Conservation (phyloP, 2,329 filamentous ascomycete genomes). For the Pleurostoma richardsiae region DNA sequence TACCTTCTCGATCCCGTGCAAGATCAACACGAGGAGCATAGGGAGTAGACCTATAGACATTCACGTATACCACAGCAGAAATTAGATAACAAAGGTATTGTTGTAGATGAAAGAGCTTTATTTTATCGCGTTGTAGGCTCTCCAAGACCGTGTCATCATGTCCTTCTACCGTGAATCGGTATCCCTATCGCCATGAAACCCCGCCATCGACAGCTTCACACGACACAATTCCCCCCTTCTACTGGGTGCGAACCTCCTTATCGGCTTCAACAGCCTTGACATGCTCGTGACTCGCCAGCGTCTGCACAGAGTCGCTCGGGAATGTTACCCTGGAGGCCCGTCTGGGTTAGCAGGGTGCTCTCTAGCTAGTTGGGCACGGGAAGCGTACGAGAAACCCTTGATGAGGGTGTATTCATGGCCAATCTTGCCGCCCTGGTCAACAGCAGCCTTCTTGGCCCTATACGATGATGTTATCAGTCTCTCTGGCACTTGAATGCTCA, state of each 20-base stretch:
- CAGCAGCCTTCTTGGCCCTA: slow-evolving; percentile 73
- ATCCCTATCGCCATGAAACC: too few species aligned
- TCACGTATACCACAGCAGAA: too few species aligned
- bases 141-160: too few species aligned
- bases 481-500: too few species aligned
- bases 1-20: too few species aligned
- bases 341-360: slow-evolving; percentile 1
- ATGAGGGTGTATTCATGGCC: slow-evolving; percentile 79
- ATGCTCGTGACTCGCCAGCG: slow-evolving; percentile 64
- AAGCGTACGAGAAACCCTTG: slow-evolving; percentile 85
- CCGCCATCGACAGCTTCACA: too few species aligned
- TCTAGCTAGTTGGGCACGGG: background rate
- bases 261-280: slow-evolving; percentile 74
- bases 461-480: background rate
- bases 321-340: slow-evolving; percentile 60
- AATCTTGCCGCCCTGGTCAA: slow-evolving; percentile 76
- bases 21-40: too few species aligned
- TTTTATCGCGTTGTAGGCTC: too few species aligned
- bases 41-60: too few species aligned
- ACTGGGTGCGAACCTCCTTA: slow-evolving; percentile 66
- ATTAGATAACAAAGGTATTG: too few species aligned
- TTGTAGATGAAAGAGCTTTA: too few species aligned
- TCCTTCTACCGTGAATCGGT: too few species aligned
- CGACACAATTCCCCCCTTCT: slow-evolving; percentile 19
- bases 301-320: slow-evolving; percentile 58